Base-by-base conservation (phyloP, 192 early-diverging fungal genomes). In the Podila horticola region DNA sequence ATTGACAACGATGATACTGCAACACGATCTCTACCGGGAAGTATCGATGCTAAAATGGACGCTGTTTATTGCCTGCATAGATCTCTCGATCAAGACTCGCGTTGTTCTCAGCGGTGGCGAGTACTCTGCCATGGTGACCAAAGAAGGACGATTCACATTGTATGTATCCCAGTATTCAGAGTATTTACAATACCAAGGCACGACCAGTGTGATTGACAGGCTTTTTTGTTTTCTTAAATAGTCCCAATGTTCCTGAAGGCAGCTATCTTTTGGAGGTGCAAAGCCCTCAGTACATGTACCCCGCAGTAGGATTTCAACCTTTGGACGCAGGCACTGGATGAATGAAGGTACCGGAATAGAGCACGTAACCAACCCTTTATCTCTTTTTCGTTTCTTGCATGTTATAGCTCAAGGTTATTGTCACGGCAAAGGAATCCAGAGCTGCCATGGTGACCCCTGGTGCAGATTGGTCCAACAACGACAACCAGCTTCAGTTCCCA, bases 211-310 rank as follows among this genome's bases (percentile, higher is more conserved):
- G 13, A 45, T 33, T 71, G 9, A 26, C 67, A 48, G 24, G 5
- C n/a, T 67, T 45, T 57, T 51, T 20, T 15, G 57, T 20, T 30
- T 73, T 36, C 12, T 29, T 28, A 60, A 20, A 13, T 74, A 90
- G 89, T 59, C 70, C 84, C 20, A 48, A 86, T 45, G 82, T 90
- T 2, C 55, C 79, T 24, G 66, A 70, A 24, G 89, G 89, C 58
- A 87, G 79, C 20, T 90, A 90, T 69, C 65, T 87, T 15, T 74
- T 90, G 17, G 85, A 90, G 65, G 72, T 90, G 33, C 77, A 85
- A 66, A 85, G 77, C 38, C 74, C 84, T 59, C 84, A 88, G 20
- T 87, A 84, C 63, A 76, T 86, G 26, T 90, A 84, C 73, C 87
- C 89, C 30, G 84, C 77, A 62, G 89, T 90, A 86, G 30, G 64